Base-by-base conservation (phyloP, 2,329 filamentous ascomycete genomes). In the Aspergillus quadrilineatus region DNA sequence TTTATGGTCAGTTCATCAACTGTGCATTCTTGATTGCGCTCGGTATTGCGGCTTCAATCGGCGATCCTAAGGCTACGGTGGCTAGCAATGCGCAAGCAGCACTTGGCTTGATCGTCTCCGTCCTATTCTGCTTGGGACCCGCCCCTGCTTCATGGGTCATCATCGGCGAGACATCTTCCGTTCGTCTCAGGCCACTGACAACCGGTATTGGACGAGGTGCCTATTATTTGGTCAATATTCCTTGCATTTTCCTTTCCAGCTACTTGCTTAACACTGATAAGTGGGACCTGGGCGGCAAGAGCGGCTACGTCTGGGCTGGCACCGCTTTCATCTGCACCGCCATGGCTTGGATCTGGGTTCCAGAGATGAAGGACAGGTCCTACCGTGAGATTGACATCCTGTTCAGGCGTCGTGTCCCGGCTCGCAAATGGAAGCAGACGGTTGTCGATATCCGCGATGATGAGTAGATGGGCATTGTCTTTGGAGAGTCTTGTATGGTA, bases 121-220 rank as follows among this genome's bases (percentile, higher is more conserved):
- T 89, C 55, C 72, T 87, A 32, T 89, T 87, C 75, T 82, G 80
- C 42, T 70, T 85, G 14, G 84, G 82, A 62, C 84, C 83, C 28
- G 85, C 83, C 1, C 85, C 85, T 46, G 82, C 82, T 41, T 87
- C 85, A 8, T 88, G 82, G 80, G 82, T 84, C 73, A 85, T 88
- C 62, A 88, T 88, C 46, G 84, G 82, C 63, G 85, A 88, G 71
- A 88, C 85, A 2, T 86, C 85, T 0, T 75, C 85, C 50, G 80
- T 88, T 53, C 85, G 85, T 59, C 84, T 88, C 30, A 71, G 85
- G 47, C 82, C 85, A 46, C 73, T 88, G n/a, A 88, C 82, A 3
- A 88, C 85, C 26, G 85, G 85, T 70, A 72, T 87, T 49, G 85
- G 85, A 67, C 85, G 85, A 67, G 85, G 73, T 52, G 73, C 77